These are phyloP conservation scores for Alternaria arbusti DNA, from an alignment of 2,329 filamentous ascomycete species.

Conservation along the genomic window DNA sequence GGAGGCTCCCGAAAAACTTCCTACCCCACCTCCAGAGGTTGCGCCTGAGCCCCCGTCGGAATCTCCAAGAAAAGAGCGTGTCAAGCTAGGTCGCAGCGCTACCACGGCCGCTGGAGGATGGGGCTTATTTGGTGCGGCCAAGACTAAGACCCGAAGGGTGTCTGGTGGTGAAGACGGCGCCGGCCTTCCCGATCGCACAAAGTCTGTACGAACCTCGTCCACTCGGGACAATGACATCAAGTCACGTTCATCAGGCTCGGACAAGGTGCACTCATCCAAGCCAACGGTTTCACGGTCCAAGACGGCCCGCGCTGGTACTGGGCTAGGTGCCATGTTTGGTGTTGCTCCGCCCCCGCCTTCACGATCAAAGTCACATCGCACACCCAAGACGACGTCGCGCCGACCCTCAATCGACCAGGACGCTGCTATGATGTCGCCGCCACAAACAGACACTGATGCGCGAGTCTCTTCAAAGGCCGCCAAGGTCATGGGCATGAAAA, in stretches of 20 bases:
- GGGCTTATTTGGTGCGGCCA: slow-evolving; percentile 67
- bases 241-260: slow-evolving; percentile 75
- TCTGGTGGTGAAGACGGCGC: slow-evolving; percentile 40
- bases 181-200: slow-evolving; percentile 58
- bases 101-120: slow-evolving; percentile 66
- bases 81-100: slow-evolving; percentile 75
- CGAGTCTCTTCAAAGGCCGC: slow-evolving; percentile 78
- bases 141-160: slow-evolving; percentile 49
- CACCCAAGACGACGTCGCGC: slow-evolving; percentile 65
- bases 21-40: slow-evolving; percentile 57
- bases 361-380: slow-evolving; percentile 72
- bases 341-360: slow-evolving; percentile 60
- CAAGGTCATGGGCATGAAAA: slow-evolving; percentile 70
- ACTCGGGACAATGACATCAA: slow-evolving; percentile 66
- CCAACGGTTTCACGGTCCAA: slow-evolving; percentile 56
- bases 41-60: slow-evolving; percentile 53
- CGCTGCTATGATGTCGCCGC: slow-evolving; percentile 72
- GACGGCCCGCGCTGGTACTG: slow-evolving; percentile 63
- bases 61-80: slow-evolving; percentile 71
- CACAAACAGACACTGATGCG: slow-evolving; percentile 67
- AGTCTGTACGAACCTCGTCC: slow-evolving; percentile 58
- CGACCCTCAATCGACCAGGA: slow-evolving; percentile 72
- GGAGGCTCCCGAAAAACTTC: slow-evolving; percentile 48
- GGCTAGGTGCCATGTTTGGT: slow-evolving; percentile 69
- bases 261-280: slow-evolving; percentile 64